Evolutionary conservation across 805 yeast species (phyloP).

Genomic region (Candida nitratophila): DNA sequence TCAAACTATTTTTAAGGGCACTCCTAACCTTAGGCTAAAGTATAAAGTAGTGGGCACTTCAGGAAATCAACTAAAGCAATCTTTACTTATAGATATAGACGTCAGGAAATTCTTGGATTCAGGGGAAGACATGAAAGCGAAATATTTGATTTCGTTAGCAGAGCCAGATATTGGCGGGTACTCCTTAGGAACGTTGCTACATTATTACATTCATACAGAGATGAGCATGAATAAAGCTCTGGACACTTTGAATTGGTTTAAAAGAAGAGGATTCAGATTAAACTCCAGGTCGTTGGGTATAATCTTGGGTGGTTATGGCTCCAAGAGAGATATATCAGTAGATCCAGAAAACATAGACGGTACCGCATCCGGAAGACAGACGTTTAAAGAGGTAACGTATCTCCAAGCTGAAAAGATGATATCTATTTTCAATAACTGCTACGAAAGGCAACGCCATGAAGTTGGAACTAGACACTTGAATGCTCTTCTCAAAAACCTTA

Average conservation of each 20-base stretch:
- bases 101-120: slow-evolving; percentile 43
- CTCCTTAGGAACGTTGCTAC: slow-evolving; percentile 56
- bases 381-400: background rate
- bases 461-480: too few relatives aligned
- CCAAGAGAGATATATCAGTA: too few relatives aligned
- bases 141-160: slow-evolving; percentile 29
- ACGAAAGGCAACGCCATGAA: too few relatives aligned
- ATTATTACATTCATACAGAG: slow-evolving; percentile 34
- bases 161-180: slow-evolving; percentile 38
- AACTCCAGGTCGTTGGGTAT: slow-evolving; percentile 35
- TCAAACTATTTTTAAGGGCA: slow-evolving; percentile 13
- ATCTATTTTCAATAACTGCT: background rate
- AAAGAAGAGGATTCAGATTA: slow-evolving; percentile 52
- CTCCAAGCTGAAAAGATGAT: background rate
- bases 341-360: too few relatives aligned
- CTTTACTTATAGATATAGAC: slow-evolving; percentile 47
- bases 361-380: too few relatives aligned
- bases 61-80: slow-evolving; percentile 50
- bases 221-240: slow-evolving; percentile 42
- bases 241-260: slow-evolving; percentile 44
- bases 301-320: background rate
- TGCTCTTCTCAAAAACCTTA: too few relatives aligned
- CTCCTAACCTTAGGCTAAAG: slow-evolving; percentile 34
- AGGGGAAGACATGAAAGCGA: slow-evolving; percentile 26
- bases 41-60: slow-evolving; percentile 53